A percentile compares a stretch with the other conserved stretches of the same genome.
Conservation (phyloP, 768 basidiomycete genomes). For the Cystobasidium onofrii region DNA sequence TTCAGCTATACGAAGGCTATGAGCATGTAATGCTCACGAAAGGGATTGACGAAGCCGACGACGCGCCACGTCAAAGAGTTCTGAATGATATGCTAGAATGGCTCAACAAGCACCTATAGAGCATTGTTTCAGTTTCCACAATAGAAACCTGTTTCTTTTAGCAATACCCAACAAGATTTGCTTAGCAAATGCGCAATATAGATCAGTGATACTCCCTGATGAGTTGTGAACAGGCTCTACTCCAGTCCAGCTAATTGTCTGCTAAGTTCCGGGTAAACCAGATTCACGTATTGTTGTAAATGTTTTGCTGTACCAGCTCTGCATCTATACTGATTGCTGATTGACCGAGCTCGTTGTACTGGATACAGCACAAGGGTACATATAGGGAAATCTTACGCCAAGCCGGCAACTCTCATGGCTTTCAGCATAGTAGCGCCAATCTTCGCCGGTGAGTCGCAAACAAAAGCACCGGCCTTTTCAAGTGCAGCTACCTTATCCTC, state of each 20-base stretch:
- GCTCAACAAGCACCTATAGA: constrained; percentile 27
- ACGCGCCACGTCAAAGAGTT: constrained; percentile 34
- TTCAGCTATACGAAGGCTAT: constrained; percentile 34
- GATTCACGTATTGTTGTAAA: too few species aligned
- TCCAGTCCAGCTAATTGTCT: too few species aligned
- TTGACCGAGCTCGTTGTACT: neutral
- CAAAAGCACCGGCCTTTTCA: constrained; percentile 81
- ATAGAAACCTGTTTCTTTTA: too few species aligned
- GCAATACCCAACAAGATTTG: too few species aligned
- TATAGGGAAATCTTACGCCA: neutral
- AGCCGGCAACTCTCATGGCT: constrained; percentile 46
- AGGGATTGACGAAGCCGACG: constrained; percentile 37
- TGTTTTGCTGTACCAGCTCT: neutral
- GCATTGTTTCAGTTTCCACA: too few species aligned
- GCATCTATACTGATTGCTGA: neutral
- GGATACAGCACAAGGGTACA: neutral
- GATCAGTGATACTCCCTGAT: neutral
- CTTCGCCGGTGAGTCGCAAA: constrained; percentile 90
- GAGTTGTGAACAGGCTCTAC: too few species aligned
- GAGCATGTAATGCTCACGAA: constrained; percentile 37
- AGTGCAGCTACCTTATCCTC: constrained; percentile 86
- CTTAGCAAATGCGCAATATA: neutral
- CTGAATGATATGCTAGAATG: constrained; percentile 37
- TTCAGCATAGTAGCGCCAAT: constrained; percentile 84
- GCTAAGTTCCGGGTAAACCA: too few species aligned